Base-by-base conservation (phyloP, 108 stramenopile species). In the Skeletonema potamos region DNA sequence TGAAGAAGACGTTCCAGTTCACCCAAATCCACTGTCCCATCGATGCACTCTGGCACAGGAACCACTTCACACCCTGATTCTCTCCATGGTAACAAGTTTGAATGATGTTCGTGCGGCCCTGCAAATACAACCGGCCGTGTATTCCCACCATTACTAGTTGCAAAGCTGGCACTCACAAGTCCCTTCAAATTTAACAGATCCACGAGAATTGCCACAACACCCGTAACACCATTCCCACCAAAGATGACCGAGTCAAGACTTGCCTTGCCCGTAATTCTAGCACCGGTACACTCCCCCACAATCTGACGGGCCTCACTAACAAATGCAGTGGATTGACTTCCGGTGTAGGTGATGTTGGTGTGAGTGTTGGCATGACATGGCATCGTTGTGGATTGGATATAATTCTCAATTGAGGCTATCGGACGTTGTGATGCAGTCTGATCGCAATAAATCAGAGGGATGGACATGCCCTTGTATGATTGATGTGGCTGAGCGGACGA, bases 91-190 rank as follows among this genome's bases (percentile, higher is more conserved):
- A 99, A 68, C 33, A 99, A 66, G 75, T 98, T 98, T 60, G 96
- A 96, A 70, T 99, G 99, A 76, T 99, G 99, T 80, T 96, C 98
- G 60, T 91, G 98, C 10, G 97, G 96, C 6, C 97, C 94, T 22
- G 94, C 82, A 72, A 99, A 91, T 15, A 98, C 88, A 2, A 97
- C 82, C 6, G 87, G 87, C 6, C 71, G 59, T n/a, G 58, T 82
- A 33, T 57, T 54, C 8, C 43, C 36, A 3, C 41, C 57, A 11
- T 11, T 28, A 24, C 64, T n/a, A 20, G 22, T 7, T 54, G 33
- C 36, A 24, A 17, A 0, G 26, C 37, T 18, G 13, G 56, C 28
- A 4, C 13, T 51, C 9, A 24, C 34, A 36, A 34, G 6, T 5
- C 70, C 55, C 9, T 67, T 67, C 9, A 92, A 56, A 29, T 88